A percentile compares a stretch with the other conserved stretches of the same genome.
Evolutionary conservation across 164 flowering plant species (phyloP).

Genomic region (Liquidambar formosana): DNA sequence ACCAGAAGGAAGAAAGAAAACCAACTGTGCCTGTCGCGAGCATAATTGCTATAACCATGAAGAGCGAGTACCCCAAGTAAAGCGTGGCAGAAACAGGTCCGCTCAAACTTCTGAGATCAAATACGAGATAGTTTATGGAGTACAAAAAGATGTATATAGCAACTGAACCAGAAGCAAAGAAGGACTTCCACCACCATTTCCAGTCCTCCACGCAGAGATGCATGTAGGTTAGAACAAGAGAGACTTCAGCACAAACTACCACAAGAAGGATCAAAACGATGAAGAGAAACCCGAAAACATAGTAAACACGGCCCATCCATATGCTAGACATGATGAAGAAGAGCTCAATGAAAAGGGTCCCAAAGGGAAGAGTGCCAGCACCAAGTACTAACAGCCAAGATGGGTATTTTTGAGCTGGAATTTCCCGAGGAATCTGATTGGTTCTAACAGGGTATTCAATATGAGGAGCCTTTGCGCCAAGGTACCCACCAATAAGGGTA

Average conservation of each 20-base stretch:
- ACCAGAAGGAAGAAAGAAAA: constrained; percentile 87
- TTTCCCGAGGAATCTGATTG: constrained; percentile 85
- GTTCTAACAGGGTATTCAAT: constrained; percentile 84
- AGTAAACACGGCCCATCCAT: constrained; percentile 92
- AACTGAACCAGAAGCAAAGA: constrained; percentile 93
- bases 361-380: constrained; percentile 93
- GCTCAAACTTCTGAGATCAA: constrained; percentile 75
- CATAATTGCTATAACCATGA: constrained; percentile 83
- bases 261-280: constrained; percentile 71
- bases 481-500: constrained; percentile 71
- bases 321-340: constrained; percentile 91
- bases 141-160: constrained; percentile 82
- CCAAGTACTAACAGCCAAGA: constrained; percentile 87
- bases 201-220: constrained; percentile 91
- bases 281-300: constrained; percentile 79
- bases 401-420: constrained; percentile 81
- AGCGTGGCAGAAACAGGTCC: constrained; percentile 87
- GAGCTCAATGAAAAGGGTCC: constrained; percentile 87
- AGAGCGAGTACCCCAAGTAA: constrained; percentile 76
- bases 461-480: constrained; percentile 75
- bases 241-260: constrained; percentile 90
- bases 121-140: constrained; percentile 77
- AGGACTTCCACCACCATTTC: constrained; percentile 96
- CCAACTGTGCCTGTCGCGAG: constrained; percentile 81
- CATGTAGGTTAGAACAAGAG: constrained; percentile 85